phyloP scores from a whole-genome alignment of 148 eudicot species.

The Polygonum aviculare region DNA sequence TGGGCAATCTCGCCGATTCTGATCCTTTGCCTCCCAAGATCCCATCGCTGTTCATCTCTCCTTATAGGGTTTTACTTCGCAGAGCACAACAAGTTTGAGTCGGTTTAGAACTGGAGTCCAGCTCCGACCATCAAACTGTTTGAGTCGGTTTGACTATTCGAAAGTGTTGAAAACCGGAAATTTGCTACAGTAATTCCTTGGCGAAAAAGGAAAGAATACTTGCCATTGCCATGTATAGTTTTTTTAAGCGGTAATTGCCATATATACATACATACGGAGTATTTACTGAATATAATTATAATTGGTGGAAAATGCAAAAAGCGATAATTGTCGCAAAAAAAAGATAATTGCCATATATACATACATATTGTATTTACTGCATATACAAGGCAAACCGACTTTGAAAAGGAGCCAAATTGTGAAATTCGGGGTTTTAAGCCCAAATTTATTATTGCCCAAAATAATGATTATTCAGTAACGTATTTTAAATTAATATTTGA shows the following conservation, averaged over 20 bases:
- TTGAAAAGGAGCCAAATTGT: no score
- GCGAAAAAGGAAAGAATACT: not conserved
- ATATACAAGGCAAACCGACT: no score
- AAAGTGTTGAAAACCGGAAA: not conserved
- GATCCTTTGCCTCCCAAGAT: conserved; percentile 30
- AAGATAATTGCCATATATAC: no score
- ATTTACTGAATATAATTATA: not conserved
- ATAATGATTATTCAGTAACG: no score
- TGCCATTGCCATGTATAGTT: not conserved
- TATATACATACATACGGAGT: no score
- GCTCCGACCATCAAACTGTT: not conserved
- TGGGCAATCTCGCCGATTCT: conserved; percentile 18
- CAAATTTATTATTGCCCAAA: no score
- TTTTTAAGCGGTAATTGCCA: no score
- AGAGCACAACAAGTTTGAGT: not conserved
- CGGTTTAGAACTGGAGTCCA: not conserved
- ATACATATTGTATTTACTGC: no score
- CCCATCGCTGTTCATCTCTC: conserved; percentile 31
- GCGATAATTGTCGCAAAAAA: not conserved
- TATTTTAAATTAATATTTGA: no score
- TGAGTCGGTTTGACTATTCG: not conserved
- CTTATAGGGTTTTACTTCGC: not conserved
- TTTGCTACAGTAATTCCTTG: not conserved
- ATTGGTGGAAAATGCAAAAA: not conserved
- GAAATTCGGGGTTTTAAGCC: no score